Evolutionary conservation across 2,329 filamentous ascomycete genomes (phyloP), one percentile per base, ranked within the genome.

Genomic region (Talaromyces sp.): DNA sequence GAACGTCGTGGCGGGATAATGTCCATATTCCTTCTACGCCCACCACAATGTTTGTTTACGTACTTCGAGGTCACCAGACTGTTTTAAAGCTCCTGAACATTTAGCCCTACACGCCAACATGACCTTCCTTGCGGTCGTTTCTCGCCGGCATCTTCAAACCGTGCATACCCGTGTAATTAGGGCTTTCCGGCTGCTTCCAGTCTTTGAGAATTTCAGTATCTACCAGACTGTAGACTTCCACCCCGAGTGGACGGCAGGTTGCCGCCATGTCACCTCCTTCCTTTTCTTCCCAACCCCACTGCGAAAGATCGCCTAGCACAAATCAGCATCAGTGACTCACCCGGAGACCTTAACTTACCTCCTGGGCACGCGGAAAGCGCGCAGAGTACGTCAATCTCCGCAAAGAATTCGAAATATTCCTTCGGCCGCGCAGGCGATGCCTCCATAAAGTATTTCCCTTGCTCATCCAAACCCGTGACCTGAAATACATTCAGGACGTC

Each of bases 401-500:
- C 90, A 66, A 95, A 86, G 73, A 95, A 93, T 76, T 92, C 90
- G 64, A 94, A 86, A 64, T 84, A 87, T 65, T 83, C 81, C 27
- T 78, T 79, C 27, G 74, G 66, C 66, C 78, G 79, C 3, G 82
- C 81, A 5, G 82, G 82, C 33, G 76, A 82, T 9, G 82, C 75
- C 60, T 81, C 79, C 81, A 96, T 96, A 67, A 91, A 93, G 69
- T 93, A 94, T 61, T 87, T 84, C 0, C 90, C 91, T 66, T 89
- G 72, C 62, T 85, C 81, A 71, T 95, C 89, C 56, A 95, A 74
- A 0, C 91, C 91, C 0, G 92, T 95, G 7, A 93, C 90, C 75
- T 96, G 92, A 73, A 96, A 95, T 3, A 96, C 82, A 72, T 96
- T 96, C 62, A 96, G 83, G 0, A 96, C 91, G 74, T 96, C 91